A percentile compares a stretch with the other conserved stretches of the same genome.
These are phyloP conservation scores for Inonotus obliquus DNA, from an alignment of 1,284 basidiomycete species.

Conservation along the genomic window DNA sequence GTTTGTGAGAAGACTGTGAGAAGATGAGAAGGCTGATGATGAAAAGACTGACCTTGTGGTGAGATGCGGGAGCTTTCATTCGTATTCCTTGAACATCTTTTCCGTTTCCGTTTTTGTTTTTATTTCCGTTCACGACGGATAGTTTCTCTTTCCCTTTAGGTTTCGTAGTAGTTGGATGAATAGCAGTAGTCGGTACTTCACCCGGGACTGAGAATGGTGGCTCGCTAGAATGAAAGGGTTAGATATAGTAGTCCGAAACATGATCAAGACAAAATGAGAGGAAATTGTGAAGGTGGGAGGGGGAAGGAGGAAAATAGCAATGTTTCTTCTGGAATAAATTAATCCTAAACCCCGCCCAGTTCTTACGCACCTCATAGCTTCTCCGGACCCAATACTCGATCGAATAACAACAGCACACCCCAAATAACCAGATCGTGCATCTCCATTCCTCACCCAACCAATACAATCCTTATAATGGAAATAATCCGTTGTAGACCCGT, in stretches of 20 bases:
- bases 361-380: background rate
- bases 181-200: too few relatives aligned
- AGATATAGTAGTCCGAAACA: too few relatives aligned
- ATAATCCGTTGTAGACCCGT: constrained; percentile 60
- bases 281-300: too few relatives aligned
- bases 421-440: constrained; percentile 35
- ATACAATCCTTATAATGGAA: constrained; percentile 54
- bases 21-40: too few relatives aligned
- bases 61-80: background rate
- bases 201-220: background rate
- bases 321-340: background rate
- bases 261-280: background rate
- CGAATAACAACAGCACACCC: constrained; percentile 70
- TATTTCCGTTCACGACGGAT: too few relatives aligned
- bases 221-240: too few relatives aligned
- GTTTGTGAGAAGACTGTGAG: background rate
- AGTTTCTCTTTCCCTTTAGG: too few relatives aligned
- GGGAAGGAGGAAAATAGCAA: too few relatives aligned
- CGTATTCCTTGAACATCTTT: constrained; percentile 13
- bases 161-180: too few relatives aligned
- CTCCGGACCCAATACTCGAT: constrained; percentile 41
- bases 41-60: background rate
- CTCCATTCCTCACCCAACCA: constrained; percentile 67
- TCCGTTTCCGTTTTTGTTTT: background rate
- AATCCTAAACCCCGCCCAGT: too few relatives aligned